phyloP scores from a whole-genome alignment of 1,284 basidiomycete genomes.

The Sphagnurus paluster region DNA sequence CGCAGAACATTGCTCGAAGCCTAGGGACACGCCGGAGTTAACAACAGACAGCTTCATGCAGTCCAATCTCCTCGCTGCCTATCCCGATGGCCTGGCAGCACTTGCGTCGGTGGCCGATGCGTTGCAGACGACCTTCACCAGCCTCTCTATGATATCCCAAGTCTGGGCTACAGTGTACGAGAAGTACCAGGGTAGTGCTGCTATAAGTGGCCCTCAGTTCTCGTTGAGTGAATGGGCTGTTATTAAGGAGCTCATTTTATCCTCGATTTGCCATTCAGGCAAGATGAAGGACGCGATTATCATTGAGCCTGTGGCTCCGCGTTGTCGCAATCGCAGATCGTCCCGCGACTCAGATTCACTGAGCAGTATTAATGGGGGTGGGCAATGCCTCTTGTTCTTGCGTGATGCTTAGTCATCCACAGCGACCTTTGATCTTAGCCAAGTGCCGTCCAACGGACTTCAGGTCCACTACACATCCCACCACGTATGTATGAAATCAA shows the following conservation, averaged over 20 bases:
- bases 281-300: conserved; percentile 8
- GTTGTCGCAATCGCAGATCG: neutral
- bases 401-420: too few relatives aligned
- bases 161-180: conserved; percentile 2
- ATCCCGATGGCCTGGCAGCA: conserved; percentile 8
- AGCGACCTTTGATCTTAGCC: too few relatives aligned
- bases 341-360: neutral
- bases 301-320: conserved; percentile 4
- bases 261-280: neutral
- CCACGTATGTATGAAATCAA: too few relatives aligned
- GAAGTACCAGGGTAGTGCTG: neutral
- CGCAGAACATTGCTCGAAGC: neutral
- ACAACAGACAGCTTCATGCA: conserved; percentile 3
- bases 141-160: conserved; percentile 3
- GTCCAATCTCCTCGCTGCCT: conserved; percentile 4
- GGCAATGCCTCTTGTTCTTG: too few relatives aligned
- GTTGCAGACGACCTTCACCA: conserved; percentile 1
- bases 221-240: neutral
- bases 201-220: neutral
- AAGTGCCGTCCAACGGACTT: too few relatives aligned
- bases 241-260: neutral
- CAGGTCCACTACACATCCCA: too few relatives aligned
- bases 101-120: conserved; percentile 1
- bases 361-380: too few relatives aligned
- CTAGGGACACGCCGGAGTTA: neutral